Conservation (phyloP, 2,329 filamentous ascomycete species). For the Hypoxylon sp. region DNA sequence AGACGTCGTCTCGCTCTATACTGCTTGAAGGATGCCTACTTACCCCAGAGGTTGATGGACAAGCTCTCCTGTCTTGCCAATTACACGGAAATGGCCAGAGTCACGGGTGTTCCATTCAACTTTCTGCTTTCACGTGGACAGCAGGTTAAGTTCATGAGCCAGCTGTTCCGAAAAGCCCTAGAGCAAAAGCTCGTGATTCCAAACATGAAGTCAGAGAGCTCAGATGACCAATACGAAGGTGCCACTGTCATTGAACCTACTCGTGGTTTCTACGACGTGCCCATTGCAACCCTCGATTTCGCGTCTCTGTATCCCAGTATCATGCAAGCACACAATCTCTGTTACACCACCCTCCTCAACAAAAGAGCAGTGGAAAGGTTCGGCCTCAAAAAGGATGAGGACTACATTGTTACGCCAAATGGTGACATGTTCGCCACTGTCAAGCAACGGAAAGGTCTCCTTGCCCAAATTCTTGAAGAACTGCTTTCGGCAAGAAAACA, state of each 20-base stretch:
- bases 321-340: constrained; percentile 98
- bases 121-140: constrained; percentile 90
- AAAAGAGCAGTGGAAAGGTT: constrained; percentile 80
- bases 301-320: constrained; percentile 98
- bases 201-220: constrained; percentile 74
- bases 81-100: constrained; percentile 99
- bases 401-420: constrained; percentile 96
- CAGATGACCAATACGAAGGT: constrained; percentile 93
- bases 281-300: constrained; percentile 97
- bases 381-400: constrained; percentile 82
- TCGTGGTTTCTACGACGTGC: constrained; percentile 92
- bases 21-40: constrained; percentile 95
- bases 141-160: constrained; percentile 97
- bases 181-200: constrained; percentile 95
- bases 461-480: constrained; percentile 96
- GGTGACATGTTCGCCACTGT: constrained; percentile 90
- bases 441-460: constrained; percentile 87
- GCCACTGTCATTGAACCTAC: constrained; percentile 97
- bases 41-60: constrained; percentile 93
- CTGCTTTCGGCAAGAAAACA: constrained; percentile 90
- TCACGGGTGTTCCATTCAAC: constrained; percentile 98
- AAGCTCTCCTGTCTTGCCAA: constrained; percentile 99
- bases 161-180: constrained; percentile 92
- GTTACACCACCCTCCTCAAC: constrained; percentile 92
- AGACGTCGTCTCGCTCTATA: constrained; percentile 90